Base-by-base conservation (phyloP, 2,329 filamentous ascomycete genomes). In the Corynespora cassiicola region DNA sequence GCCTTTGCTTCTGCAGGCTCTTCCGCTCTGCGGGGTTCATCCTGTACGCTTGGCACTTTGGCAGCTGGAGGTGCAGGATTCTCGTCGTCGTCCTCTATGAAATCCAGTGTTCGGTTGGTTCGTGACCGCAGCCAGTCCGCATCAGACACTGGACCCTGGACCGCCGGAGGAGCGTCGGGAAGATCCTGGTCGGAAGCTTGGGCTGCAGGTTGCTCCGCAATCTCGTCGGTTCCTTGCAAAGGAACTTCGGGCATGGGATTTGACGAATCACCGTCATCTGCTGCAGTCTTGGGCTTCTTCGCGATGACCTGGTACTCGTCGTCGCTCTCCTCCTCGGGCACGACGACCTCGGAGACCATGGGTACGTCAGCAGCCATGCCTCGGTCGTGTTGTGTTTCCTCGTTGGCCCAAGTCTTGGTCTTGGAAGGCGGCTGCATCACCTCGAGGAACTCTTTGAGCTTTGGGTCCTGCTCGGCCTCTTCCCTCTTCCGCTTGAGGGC, bases 91-190 rank as follows among this genome's bases (percentile, higher is more conserved):
- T 89, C 86, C 56, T 95, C 89, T 36, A 91, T 77, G 18, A 97
- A 75, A 65, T 92, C 94, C 33, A 96, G 77, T 31, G 95, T 74
- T 56, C 92, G 82, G 70, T 86, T 96, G 10, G 91, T 97, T 54
- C 88, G 84, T 47, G 88, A 92, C 41, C 92, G 84, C 54, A 96
- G 76, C 94, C 94, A 99, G 68, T 97, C 91, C 45, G 86, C 84
- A 70, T 96, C 90, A 15, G 86, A 85, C 3, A 84, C 76, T 33
- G 74, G 73, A 29, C 67, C 66, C 21, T 61, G 61, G 16, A 65
- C 58, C 31, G 61, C 58, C 15, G 52, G 32, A 26, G 48, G 30
- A 21, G 32, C 39, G 14, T 44, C 45, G 9, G 47, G 37, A 5
- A 42, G 31, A 7, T 12, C 9, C 3, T 28, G 21, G 2, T 15